Percentiles rank a stretch among this genome's conserved stretches.
phyloP scores from a whole-genome alignment of 2,329 filamentous ascomycete species.

The Epichloe gansuensis region DNA sequence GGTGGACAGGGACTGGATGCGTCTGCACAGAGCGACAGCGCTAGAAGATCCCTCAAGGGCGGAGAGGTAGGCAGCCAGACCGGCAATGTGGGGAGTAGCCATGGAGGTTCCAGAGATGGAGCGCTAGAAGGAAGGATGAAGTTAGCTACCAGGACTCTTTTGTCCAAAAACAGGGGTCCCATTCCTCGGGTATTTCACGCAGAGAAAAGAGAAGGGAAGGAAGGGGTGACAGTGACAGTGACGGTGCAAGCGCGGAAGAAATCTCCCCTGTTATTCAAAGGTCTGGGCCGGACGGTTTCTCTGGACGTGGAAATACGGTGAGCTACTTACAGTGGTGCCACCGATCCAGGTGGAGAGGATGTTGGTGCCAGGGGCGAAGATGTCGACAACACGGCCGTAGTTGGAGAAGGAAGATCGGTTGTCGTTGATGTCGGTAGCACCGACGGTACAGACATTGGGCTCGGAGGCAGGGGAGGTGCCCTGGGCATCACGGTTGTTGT shows the following conservation, averaged over 20 bases:
- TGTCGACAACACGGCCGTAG: conserved; percentile 35
- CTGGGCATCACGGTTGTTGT: conserved; percentile 30
- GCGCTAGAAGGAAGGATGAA: conserved; percentile 5
- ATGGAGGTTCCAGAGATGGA: conserved; percentile 34
- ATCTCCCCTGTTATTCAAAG: no score
- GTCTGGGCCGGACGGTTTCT: no score
- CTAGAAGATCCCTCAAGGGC: conserved; percentile 21
- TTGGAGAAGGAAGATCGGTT: conserved; percentile 36
- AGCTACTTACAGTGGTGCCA: conserved; percentile 16
- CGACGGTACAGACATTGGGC: conserved; percentile 38
- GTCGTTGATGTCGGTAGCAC: conserved; percentile 29
- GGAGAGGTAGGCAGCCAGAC: conserved; percentile 31
- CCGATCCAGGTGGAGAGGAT: conserved; percentile 37
- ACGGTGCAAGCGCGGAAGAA: no score
- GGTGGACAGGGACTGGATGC: conserved; percentile 4
- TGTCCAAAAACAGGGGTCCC: neutral
- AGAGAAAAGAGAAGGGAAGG: no score
- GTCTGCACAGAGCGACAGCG: conserved; percentile 10
- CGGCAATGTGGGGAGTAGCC: conserved; percentile 29
- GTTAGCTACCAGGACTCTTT: neutral
- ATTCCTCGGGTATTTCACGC: no score
- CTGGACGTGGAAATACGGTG: neutral
- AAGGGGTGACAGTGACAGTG: no score
- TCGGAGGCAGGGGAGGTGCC: conserved; percentile 36
- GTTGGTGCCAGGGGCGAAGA: conserved; percentile 36